Percentiles rank a stretch among this genome's conserved stretches.
These are phyloP conservation scores for Heritiera littoralis DNA, from an alignment of 345 rosid species.

Conservation along the genomic window DNA sequence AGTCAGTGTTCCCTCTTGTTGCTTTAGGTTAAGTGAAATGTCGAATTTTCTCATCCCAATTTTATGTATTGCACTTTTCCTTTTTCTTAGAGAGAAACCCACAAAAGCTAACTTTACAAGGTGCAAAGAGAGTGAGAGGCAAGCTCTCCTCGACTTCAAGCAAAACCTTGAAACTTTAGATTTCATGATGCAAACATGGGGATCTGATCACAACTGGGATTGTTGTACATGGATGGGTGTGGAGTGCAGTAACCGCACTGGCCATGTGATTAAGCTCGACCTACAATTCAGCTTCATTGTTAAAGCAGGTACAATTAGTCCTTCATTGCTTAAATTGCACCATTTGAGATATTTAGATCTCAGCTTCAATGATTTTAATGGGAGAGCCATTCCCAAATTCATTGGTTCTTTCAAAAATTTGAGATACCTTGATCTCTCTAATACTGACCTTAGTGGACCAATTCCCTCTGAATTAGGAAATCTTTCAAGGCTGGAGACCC, in stretches of 20 bases:
- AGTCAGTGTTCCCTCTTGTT: too few species aligned
- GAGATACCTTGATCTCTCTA: constrained; percentile 42
- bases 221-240: constrained; percentile 39
- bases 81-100: not conserved
- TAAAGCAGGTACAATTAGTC: constrained; percentile 36
- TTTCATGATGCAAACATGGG: constrained; percentile 19
- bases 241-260: constrained; percentile 16
- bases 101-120: not conserved
- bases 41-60: not conserved
- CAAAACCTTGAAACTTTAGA: constrained; percentile 1
- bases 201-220: not conserved
- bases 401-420: constrained; percentile 30
- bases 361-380: constrained; percentile 38
- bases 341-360: constrained; percentile 44
- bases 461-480: constrained; percentile 40
- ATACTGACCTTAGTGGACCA: constrained; percentile 33
- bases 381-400: constrained; percentile 34
- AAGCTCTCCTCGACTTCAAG: constrained; percentile 30
- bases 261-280: constrained; percentile 22
- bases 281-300: too few species aligned
- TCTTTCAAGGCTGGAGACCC: constrained; percentile 33
- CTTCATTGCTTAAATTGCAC: constrained; percentile 39
- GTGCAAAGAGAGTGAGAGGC: constrained; percentile 11
- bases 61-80: not conserved
- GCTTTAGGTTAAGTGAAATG: not conserved